Percentiles rank a stretch among this genome's conserved stretches.
phyloP scores from a whole-genome alignment of 23 red algal species.

The Gracilaria domingensis region DNA sequence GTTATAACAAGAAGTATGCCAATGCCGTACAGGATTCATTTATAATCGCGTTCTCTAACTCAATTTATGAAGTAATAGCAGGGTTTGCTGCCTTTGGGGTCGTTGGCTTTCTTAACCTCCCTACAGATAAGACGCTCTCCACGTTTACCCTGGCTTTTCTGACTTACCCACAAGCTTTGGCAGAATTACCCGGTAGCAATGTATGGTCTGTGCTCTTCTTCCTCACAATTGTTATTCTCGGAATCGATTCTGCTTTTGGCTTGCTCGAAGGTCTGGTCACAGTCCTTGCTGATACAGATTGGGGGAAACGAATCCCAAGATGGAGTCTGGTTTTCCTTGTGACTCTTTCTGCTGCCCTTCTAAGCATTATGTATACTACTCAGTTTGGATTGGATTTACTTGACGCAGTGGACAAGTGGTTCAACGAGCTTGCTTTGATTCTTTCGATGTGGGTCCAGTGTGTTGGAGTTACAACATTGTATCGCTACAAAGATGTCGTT shows the following conservation, averaged over 20 bases:
- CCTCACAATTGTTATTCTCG: neutral
- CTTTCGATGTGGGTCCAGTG: conserved; percentile 26
- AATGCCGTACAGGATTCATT: conserved; percentile 27
- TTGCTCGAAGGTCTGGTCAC: neutral
- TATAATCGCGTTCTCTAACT: conserved; percentile 27
- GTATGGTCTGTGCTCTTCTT: conserved; percentile 16
- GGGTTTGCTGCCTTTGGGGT: conserved; percentile 21
- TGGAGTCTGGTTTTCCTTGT: neutral
- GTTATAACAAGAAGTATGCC: conserved; percentile 15
- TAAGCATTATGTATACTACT: conserved; percentile 32
- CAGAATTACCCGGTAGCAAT: conserved; percentile 18
- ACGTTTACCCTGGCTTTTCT: conserved; percentile 2
- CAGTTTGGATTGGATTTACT: conserved; percentile 19
- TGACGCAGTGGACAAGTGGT: conserved; percentile 18
- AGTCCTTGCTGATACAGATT: conserved; percentile 12
- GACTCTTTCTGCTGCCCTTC: neutral
- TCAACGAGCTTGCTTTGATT: conserved; percentile 14
- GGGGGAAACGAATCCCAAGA: neutral
- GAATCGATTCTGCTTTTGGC: conserved; percentile 23
- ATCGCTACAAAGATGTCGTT: conserved; percentile 29
- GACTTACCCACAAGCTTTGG: conserved; percentile 25
- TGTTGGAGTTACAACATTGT: neutral
- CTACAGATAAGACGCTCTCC: neutral
- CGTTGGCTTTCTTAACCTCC: conserved; percentile 4
- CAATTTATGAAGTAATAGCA: conserved; percentile 3